phyloP scores from a whole-genome alignment of 768 basidiomycete genomes.

The Pleurotus ostreatus region DNA sequence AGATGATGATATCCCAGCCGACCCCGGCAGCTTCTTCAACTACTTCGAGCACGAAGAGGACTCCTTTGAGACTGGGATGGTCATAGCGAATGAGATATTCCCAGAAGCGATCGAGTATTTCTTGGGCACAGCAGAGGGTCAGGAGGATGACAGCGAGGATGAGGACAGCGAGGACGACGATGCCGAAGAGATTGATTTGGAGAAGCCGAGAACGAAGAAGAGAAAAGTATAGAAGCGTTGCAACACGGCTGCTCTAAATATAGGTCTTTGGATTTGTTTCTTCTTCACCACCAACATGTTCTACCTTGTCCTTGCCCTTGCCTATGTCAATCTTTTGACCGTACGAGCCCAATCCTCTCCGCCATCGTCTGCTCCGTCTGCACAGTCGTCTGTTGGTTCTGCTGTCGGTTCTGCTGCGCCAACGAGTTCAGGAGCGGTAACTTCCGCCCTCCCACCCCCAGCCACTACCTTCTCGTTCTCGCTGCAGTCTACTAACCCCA shows the following conservation, averaged over 20 bases:
- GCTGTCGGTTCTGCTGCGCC: too few species aligned
- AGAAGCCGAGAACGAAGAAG: slow-evolving; percentile 78
- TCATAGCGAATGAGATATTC: slow-evolving; percentile 76
- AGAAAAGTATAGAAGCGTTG: slow-evolving; percentile 45
- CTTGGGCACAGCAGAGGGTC: slow-evolving; percentile 59
- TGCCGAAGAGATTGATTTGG: slow-evolving; percentile 83
- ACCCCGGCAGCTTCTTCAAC: slow-evolving; percentile 85
- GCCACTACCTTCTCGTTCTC: slow-evolving; percentile 38
- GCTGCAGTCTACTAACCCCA: slow-evolving; percentile 50
- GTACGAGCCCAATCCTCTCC: slow-evolving; percentile 8
- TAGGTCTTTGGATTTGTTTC: slow-evolving; percentile 10
- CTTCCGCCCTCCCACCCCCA: slow-evolving; percentile 20
- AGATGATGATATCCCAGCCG: slow-evolving; percentile 54
- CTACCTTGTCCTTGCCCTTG: slow-evolving; percentile 4
- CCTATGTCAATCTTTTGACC: slow-evolving; percentile 2
- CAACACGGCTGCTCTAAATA: slow-evolving; percentile 11
- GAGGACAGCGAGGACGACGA: slow-evolving; percentile 75
- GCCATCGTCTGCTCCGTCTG: slow-evolving; percentile 9
- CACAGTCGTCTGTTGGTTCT: slow-evolving; percentile 13
- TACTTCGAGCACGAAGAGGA: slow-evolving; percentile 71
- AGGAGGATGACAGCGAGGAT: slow-evolving; percentile 62
- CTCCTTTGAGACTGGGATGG: slow-evolving; percentile 67
- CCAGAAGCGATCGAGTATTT: slow-evolving; percentile 80
- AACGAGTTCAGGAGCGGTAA: too few species aligned
- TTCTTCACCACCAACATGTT: slow-evolving; percentile 12